Percentiles rank a stretch among this genome's conserved stretches.
phyloP scores from a whole-genome alignment of 768 basidiomycete genomes.

The Amanita rimosa region DNA sequence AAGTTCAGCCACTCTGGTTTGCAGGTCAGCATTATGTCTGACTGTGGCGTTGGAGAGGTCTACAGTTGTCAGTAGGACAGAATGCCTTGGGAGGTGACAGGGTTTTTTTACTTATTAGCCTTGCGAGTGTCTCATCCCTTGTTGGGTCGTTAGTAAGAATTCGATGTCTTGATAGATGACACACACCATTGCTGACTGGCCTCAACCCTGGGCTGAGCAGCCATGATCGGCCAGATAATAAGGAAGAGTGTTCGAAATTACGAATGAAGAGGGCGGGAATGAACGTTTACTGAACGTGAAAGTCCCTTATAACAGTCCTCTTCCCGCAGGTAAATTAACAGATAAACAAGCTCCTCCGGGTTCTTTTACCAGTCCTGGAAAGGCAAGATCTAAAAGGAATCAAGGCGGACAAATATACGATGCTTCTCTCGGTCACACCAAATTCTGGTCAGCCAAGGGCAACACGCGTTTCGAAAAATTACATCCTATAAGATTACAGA shows the following conservation, averaged over 20 bases:
- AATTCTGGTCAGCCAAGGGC: slow-evolving; percentile 14
- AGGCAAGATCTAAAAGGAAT: slow-evolving; percentile 27
- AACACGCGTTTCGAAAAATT: slow-evolving; percentile 13
- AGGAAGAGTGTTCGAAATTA: slow-evolving; percentile 12
- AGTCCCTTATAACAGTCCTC: slow-evolving; percentile 34
- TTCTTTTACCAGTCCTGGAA: slow-evolving; percentile 42
- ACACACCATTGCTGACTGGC: slow-evolving; percentile 58
- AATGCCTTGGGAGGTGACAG: slow-evolving; percentile 2
- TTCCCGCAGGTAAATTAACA: slow-evolving; percentile 34
- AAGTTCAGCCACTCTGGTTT: slow-evolving; percentile 53
- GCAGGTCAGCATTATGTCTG: slow-evolving; percentile 52
- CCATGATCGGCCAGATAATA: slow-evolving; percentile 36
- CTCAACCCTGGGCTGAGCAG: slow-evolving; percentile 45
- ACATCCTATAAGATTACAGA: neutral
- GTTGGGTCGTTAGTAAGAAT: slow-evolving; percentile 10
- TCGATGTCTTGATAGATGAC: slow-evolving; percentile 4
- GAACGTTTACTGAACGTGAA: slow-evolving; percentile 29
- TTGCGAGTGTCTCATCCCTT: slow-evolving; percentile 59
- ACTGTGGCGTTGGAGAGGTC: slow-evolving; percentile 56
- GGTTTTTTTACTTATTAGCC: slow-evolving; percentile 39
- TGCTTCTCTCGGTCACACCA: slow-evolving; percentile 34
- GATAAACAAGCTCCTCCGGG: slow-evolving; percentile 45
- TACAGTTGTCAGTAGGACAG: slow-evolving; percentile 15
- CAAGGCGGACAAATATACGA: slow-evolving; percentile 20
- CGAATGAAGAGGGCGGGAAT: slow-evolving; percentile 26